Evolutionary conservation across 2,329 filamentous ascomycete species (phyloP).

Genomic region (Diaporthe destruens): DNA sequence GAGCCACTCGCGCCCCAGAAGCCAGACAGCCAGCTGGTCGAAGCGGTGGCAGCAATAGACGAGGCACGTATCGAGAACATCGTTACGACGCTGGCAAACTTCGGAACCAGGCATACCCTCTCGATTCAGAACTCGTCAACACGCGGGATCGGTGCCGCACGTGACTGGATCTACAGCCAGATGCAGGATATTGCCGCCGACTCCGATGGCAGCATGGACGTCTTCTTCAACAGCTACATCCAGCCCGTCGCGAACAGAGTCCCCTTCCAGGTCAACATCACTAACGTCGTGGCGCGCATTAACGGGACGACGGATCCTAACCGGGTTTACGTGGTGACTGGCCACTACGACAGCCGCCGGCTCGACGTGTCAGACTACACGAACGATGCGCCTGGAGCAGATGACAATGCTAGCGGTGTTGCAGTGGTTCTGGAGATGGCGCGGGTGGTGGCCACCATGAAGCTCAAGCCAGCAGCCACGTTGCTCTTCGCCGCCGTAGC

Average conservation of each 20-base stretch:
- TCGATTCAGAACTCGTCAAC: constrained; percentile 63
- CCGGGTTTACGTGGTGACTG: constrained; percentile 65
- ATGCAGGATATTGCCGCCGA: constrained; percentile 61
- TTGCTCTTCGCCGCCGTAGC: constrained; percentile 69
- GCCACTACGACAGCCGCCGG: constrained; percentile 67
- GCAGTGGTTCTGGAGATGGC: constrained; percentile 67
- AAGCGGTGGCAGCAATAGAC: constrained; percentile 49
- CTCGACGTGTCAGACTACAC: constrained; percentile 64
- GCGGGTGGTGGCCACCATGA: constrained; percentile 63
- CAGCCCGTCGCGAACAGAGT: constrained; percentile 62
- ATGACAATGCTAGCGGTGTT: constrained; percentile 64
- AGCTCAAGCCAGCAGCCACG: constrained; percentile 60
- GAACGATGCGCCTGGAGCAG: constrained; percentile 66
- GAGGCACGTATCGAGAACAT: constrained; percentile 61
- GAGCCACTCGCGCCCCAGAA: constrained; percentile 44
- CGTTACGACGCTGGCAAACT: constrained; percentile 66
- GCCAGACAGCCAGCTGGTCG: constrained; percentile 43
- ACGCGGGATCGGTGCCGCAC: constrained; percentile 67
- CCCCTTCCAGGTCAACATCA: constrained; percentile 63
- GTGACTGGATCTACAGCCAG: constrained; percentile 67
- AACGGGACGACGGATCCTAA: constrained; percentile 61
- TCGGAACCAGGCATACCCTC: constrained; percentile 69
- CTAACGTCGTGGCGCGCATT: constrained; percentile 65
- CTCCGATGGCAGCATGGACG: constrained; percentile 63
- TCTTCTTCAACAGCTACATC: constrained; percentile 64